Base-by-base conservation (phyloP, 169 alveolate genomes). In the Plasmodium berghei region DNA sequence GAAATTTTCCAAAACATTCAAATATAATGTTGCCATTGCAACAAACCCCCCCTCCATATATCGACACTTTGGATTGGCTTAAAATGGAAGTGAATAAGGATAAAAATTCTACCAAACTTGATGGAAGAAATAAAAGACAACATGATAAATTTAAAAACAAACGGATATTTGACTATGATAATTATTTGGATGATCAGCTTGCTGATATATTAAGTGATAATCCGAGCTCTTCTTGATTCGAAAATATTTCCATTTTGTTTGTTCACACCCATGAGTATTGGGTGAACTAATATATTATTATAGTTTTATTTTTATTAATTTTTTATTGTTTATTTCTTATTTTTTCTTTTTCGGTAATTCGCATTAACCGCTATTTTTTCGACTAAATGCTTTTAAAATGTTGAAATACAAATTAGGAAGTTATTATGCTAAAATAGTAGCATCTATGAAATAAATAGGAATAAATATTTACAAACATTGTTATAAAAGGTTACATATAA, bases 31-130 rank as follows among this genome's bases (percentile, higher is more conserved):
- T 83, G 4, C 90, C 90, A 18, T 28, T 83, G 16, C 86, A 70
- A 61, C 74, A 83, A 14, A 83, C 90, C 8, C 90, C 90, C 1
- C 90, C 90, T 2, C 90, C 90, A 52, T 83, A 16, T 61, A 59
- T 83, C 12, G 90, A 83, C n/a, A 83, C 90, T 22, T 48, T 83
- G 26, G 90, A 83, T 46, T 83, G 90, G 90, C 49, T 83, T 56
- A 83, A 83, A 69, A 54, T 40, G 73, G 90, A 83, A 42, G 52
- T 83, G 16, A 83, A 83, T 26, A 83, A 83, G 42, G 90, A 83
- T 55, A 67, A 49, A 55, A 24, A 56, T 42, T 56, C 34, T 4
- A 83, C 67, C 28, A 83, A 83, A 49, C 42, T 4, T 34, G 42
- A 34, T 34, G 55, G 45, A 61, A 67, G 56, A 61, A 9, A 72